These are phyloP conservation scores for Salvia miltiorrhiza DNA, from an alignment of 257 asterid genomes.

Conservation along the genomic window DNA sequence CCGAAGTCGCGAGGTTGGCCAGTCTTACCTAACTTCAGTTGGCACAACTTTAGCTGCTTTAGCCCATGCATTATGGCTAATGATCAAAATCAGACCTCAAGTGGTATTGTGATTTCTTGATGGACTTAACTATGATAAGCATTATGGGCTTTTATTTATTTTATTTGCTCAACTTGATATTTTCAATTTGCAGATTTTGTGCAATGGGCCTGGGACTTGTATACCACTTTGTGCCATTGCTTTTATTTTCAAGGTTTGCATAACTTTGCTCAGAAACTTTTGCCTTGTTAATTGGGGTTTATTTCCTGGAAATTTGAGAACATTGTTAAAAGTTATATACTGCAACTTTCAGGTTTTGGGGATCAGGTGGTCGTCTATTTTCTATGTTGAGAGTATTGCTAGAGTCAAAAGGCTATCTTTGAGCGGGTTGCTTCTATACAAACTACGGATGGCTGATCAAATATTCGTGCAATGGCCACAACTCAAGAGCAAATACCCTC, in stretches of 20 bases:
- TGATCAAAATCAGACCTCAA: constrained; percentile 88
- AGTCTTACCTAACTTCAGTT: constrained; percentile 79
- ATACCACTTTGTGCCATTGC: constrained; percentile 74
- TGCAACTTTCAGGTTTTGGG: constrained; percentile 59
- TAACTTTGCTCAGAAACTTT: not conserved
- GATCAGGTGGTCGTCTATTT: constrained; percentile 78
- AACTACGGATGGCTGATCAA: constrained; percentile 77
- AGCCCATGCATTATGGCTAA: constrained; percentile 80
- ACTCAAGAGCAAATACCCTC: constrained; percentile 67
- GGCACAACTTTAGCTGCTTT: constrained; percentile 83
- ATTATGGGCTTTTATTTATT: not conserved
- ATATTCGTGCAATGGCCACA: constrained; percentile 95
- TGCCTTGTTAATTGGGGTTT: constrained; percentile 2
- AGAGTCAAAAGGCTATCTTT: constrained; percentile 85
- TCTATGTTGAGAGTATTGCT: constrained; percentile 94
- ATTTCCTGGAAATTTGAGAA: constrained; percentile 3
- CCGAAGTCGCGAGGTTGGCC: constrained; percentile 93
- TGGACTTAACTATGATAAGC: not conserved
- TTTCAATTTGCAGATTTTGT: constrained; percentile 52
- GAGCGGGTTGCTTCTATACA: constrained; percentile 80
- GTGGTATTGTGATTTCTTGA: constrained; percentile 54
- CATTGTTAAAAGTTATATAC: not conserved
- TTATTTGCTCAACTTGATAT: not conserved
- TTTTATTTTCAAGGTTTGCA: constrained; percentile 70
- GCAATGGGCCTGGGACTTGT: constrained; percentile 98